Conservation (phyloP, 495 filamentous ascomycete species). For the Penicillium roqueforti region DNA sequence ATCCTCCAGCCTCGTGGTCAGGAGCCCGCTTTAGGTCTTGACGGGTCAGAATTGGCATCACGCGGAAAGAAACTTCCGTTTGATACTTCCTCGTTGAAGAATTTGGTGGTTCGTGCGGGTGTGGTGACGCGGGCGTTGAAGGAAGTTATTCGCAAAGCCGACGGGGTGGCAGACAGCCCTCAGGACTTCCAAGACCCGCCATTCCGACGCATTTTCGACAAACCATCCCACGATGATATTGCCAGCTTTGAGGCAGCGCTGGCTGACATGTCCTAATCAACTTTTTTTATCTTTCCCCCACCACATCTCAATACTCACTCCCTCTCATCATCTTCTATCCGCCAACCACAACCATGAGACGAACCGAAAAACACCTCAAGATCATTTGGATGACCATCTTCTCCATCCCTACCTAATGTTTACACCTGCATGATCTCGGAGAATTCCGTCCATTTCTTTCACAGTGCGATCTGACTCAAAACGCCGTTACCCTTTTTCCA, state of each 20-base stretch:
- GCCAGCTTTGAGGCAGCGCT: conserved; percentile 31
- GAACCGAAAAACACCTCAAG: conserved; percentile 18
- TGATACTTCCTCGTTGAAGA: conserved; percentile 82
- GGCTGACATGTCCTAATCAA: conserved; percentile 23
- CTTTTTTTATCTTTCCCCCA: conserved; percentile 5
- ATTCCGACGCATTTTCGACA: conserved; percentile 45
- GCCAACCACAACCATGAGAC: conserved; percentile 21
- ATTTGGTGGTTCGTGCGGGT: conserved; percentile 79
- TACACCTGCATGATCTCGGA: neutral
- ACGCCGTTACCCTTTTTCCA: neutral
- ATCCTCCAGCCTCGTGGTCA: conserved; percentile 68
- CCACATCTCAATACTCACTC: conserved; percentile 9
- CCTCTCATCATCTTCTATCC: conserved; percentile 16
- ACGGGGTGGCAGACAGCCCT: conserved; percentile 64
- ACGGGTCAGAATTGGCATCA: conserved; percentile 36
- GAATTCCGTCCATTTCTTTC: neutral
- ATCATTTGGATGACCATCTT: conserved; percentile 15
- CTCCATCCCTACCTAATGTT: conserved; percentile 8
- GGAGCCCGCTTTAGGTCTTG: conserved; percentile 41
- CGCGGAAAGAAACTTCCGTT: conserved; percentile 78
- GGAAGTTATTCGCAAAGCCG: conserved; percentile 73
- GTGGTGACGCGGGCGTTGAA: conserved; percentile 68
- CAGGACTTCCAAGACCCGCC: conserved; percentile 37
- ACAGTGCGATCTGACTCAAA: conserved; percentile 4
- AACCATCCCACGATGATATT: conserved; percentile 34